A percentile compares a stretch with the other conserved stretches of the same genome.
These are phyloP conservation scores for Backusella morwellensis DNA, from an alignment of 192 early-diverging fungal species.

Conservation along the genomic window DNA sequence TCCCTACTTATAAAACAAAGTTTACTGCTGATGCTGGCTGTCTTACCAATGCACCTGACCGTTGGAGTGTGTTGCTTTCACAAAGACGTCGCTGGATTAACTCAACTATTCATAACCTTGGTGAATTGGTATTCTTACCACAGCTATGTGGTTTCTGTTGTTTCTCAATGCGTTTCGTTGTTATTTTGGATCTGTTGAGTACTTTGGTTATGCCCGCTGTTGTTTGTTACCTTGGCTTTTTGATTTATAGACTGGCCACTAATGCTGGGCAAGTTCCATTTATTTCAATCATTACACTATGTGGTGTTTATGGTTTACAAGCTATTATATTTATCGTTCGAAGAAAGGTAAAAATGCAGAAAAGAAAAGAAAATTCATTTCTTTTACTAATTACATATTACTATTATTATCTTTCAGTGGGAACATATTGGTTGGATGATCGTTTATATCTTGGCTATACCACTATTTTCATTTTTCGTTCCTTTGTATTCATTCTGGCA, in stretches of 20 bases:
- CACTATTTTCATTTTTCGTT: constrained; percentile 80
- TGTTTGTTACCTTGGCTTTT: constrained; percentile 82
- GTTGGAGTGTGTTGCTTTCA: constrained; percentile 89
- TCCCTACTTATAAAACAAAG: constrained; percentile 91
- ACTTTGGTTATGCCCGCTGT: constrained; percentile 93
- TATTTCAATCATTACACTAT: constrained; percentile 83
- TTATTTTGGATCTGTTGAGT: constrained; percentile 90
- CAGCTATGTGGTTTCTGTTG: constrained; percentile 96
- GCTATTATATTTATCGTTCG: constrained; percentile 72
- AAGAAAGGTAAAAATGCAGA: constrained; percentile 50
- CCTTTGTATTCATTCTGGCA: constrained; percentile 97
- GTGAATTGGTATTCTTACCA: constrained; percentile 88
- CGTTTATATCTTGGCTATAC: constrained; percentile 87
- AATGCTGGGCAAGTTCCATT: constrained; percentile 66
- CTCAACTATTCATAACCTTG: constrained; percentile 97
- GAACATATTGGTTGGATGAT: constrained; percentile 97
- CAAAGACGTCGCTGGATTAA: constrained; percentile 99
- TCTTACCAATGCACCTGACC: constrained; percentile 90
- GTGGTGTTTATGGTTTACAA: constrained; percentile 79
- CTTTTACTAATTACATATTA: background rate
- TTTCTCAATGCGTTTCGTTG: constrained; percentile 95
- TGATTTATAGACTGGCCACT: constrained; percentile 62
- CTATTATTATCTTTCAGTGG: constrained; percentile 48
- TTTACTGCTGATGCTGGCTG: constrained; percentile 92
- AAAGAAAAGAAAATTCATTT: background rate